phyloP scores from a whole-genome alignment of 169 alveolate species.

The Perkinsus olseni region DNA sequence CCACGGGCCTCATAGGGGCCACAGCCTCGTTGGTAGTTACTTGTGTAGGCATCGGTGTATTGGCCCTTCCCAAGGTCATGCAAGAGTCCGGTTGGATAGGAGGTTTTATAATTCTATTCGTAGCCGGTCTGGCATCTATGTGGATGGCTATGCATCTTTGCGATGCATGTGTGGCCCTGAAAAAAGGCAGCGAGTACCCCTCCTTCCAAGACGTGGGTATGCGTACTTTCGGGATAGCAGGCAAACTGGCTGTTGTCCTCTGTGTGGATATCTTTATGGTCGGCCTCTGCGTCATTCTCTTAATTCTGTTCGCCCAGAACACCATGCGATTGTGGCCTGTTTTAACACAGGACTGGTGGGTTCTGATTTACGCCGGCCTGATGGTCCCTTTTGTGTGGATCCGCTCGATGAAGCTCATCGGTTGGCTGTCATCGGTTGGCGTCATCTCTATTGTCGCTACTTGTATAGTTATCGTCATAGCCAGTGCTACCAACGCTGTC shows the following conservation, averaged over 20 bases:
- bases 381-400: neutral
- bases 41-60: neutral
- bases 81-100: neutral
- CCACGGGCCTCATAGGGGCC: neutral
- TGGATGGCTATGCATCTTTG: neutral
- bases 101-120: neutral
- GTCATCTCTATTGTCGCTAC: neutral
- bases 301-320: neutral
- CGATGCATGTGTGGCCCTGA: neutral
- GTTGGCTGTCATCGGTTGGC: neutral
- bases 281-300: neutral
- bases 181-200: neutral
- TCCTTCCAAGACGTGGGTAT: neutral
- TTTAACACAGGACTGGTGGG: neutral
- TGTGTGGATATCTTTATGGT: neutral
- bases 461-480: neutral
- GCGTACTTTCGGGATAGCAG: neutral
- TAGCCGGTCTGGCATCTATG: neutral
- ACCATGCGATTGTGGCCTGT: neutral
- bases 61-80: neutral
- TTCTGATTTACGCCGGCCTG: neutral
- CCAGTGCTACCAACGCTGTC: neutral
- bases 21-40: neutral
- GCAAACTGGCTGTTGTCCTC: neutral
- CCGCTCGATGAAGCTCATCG: neutral